Conservation (phyloP, 1,284 basidiomycete genomes). For the Ceratobasidium sp. region DNA sequence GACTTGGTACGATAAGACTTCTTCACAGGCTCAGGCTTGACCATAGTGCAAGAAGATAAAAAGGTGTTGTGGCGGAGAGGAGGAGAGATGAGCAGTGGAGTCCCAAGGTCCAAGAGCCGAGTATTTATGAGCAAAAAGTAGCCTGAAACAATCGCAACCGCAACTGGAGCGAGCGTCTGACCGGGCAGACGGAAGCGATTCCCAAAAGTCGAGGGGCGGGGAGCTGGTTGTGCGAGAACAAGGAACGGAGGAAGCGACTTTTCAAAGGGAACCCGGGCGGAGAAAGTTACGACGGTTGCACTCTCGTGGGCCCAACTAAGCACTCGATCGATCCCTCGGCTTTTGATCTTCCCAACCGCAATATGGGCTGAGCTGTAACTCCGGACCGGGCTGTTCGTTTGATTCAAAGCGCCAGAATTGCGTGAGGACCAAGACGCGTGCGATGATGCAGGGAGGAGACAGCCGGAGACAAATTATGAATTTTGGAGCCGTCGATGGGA, state of each 20-base stretch:
- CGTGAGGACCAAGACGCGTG: too few species aligned
- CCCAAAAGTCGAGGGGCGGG: neutral
- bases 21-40: constrained; percentile 28
- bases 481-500: constrained; percentile 14
- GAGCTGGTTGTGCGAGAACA: neutral
- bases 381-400: constrained; percentile 12
- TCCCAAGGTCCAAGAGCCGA: neutral
- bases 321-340: constrained; percentile 1
- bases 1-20: constrained; percentile 31
- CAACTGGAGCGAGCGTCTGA: too few species aligned
- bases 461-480: constrained; percentile 10
- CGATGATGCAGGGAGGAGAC: neutral
- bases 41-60: constrained; percentile 22
- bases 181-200: too few species aligned
- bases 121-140: constrained; percentile 13
- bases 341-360: too few species aligned
- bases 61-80: neutral
- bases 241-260: constrained; percentile 17
- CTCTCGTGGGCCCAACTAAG: neutral
- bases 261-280: constrained; percentile 11
- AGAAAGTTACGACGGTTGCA: neutral
- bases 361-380: constrained; percentile 2
- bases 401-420: too few species aligned
- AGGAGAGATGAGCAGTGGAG: neutral
- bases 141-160: too few species aligned